Evolutionary conservation across 345 rosid genomes (phyloP).

Genomic region (Eucalyptus cladocalyx): DNA sequence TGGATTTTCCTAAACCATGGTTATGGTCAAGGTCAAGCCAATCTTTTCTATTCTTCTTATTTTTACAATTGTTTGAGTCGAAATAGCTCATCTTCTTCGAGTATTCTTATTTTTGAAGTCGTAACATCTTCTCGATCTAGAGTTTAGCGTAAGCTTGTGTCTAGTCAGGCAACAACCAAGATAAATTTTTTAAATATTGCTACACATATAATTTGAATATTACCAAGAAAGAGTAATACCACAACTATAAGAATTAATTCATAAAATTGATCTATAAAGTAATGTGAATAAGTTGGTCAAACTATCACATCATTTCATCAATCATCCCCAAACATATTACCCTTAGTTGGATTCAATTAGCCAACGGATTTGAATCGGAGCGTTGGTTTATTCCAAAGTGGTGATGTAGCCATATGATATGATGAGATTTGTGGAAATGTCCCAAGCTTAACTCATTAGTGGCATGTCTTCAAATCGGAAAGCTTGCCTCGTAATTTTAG

Average conservation of each 20-base stretch:
- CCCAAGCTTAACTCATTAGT: not conserved
- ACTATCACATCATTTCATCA: not conserved
- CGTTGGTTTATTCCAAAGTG: no score
- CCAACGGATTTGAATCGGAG: no score
- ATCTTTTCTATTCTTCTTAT: not conserved
- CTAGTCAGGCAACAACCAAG: not conserved
- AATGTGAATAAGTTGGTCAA: not conserved
- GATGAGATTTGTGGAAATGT: no score
- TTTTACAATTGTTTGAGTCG: accelerated
- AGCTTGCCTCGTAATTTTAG: not conserved
- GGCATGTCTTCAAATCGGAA: no score
- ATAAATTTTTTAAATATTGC: not conserved
- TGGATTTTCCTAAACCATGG: not conserved
- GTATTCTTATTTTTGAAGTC: not conserved
- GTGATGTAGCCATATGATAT: not conserved
- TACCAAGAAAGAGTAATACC: not conserved
- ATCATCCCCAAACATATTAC: not conserved
- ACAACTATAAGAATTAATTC: not conserved
- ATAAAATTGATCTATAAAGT: not conserved
- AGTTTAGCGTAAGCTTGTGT: not conserved
- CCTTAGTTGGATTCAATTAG: not conserved
- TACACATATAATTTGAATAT: not conserved
- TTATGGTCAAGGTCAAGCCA: not conserved
- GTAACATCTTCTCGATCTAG: not conserved
- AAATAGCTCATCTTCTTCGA: not conserved